Evolutionary conservation across 352 stramenopile species (phyloP).

Genomic region (Aphanomyces invadans): DNA sequence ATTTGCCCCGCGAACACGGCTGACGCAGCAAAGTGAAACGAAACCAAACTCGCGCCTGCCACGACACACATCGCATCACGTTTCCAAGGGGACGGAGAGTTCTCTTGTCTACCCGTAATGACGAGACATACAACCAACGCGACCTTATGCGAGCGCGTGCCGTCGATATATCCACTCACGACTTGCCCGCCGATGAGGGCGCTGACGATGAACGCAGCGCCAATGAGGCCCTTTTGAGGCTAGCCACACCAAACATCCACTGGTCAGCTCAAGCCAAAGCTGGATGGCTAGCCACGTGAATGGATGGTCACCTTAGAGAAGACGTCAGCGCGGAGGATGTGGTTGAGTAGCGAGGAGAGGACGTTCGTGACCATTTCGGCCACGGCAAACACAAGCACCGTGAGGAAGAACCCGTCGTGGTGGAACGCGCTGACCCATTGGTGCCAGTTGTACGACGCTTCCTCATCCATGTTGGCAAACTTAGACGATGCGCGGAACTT

Average conservation of each 20-base stretch:
- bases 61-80: conserved; percentile 5
- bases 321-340: conserved; percentile 50
- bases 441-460: conserved; percentile 48
- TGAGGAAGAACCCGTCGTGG: conserved; percentile 56
- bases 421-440: conserved; percentile 59
- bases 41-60: neutral
- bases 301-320: conserved; percentile 38
- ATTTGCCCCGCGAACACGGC: conserved; percentile 18
- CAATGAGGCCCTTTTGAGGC: conserved; percentile 51
- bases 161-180: conserved; percentile 59
- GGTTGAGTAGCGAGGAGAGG: conserved; percentile 60
- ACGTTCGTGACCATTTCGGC: conserved; percentile 62
- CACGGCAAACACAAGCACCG: conserved; percentile 50
- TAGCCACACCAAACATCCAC: neutral
- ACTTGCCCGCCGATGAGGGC: conserved; percentile 58
- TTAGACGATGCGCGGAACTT: conserved; percentile 9
- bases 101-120: conserved; percentile 37
- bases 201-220: conserved; percentile 60
- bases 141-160: conserved; percentile 45
- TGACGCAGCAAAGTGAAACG: neutral
- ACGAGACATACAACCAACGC: conserved; percentile 49
- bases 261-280: no score
- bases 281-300: no score
- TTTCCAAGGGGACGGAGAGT: conserved; percentile 30
- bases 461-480: neutral